Percentiles rank a stretch among this genome's conserved stretches.
Evolutionary conservation across 2,329 filamentous ascomycete genomes (phyloP).

Genomic region (Hansfordia pulvinata): DNA sequence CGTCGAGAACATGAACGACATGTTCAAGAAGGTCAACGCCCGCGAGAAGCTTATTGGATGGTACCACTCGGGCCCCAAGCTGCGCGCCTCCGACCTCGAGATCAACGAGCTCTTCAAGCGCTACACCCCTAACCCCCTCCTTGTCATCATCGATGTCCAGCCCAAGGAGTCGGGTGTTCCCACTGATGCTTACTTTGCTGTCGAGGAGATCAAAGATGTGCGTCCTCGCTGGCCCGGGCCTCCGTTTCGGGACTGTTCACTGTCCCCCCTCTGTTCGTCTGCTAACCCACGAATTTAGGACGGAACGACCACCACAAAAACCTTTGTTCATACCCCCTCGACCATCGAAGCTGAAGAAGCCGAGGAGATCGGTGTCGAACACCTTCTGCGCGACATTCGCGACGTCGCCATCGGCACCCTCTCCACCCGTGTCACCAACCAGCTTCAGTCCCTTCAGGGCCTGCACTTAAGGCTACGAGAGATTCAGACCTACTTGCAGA

Average conservation of each 20-base stretch:
- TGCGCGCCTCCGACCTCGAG: conserved; percentile 90
- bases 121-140: conserved; percentile 90
- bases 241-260: background rate
- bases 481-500: conserved; percentile 89
- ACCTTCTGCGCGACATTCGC: conserved; percentile 91
- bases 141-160: conserved; percentile 97
- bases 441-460: conserved; percentile 92
- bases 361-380: conserved; percentile 97
- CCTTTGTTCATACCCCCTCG: conserved; percentile 95
- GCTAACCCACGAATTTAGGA: conserved; percentile 45
- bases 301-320: conserved; percentile 90
- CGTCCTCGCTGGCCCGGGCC: conserved; percentile 17
- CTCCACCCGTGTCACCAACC: conserved; percentile 91
- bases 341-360: conserved; percentile 98
- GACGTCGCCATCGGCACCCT: conserved; percentile 95
- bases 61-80: conserved; percentile 97
- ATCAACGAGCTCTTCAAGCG: conserved; percentile 99
- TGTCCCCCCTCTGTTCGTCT: background rate
- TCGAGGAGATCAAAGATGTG: conserved; percentile 99
- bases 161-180: conserved; percentile 96
- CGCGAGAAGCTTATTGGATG: conserved; percentile 97
- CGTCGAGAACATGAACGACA: conserved; percentile 98
- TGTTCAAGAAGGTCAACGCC: conserved; percentile 99
- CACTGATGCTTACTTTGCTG: conserved; percentile 96
- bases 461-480: conserved; percentile 89